Base-by-base conservation (phyloP, 1,284 basidiomycete genomes). In the Cutaneotrichosporon daszewskae region DNA sequence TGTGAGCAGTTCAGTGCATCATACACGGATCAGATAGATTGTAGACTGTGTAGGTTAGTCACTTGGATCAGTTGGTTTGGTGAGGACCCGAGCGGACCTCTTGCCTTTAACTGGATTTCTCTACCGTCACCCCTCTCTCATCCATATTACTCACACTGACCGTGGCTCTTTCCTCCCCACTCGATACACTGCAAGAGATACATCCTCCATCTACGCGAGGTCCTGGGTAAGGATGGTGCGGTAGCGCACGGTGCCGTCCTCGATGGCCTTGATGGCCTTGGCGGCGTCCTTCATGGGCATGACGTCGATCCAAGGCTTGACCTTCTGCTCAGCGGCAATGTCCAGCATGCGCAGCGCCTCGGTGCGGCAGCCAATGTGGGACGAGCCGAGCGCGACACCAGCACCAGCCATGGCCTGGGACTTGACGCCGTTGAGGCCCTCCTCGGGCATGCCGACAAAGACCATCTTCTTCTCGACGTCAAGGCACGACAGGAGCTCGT, bases 341-440 rank as follows among this genome's bases (percentile, higher is more conserved):
- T 79, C 59, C 28, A 81, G 69, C 81, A 83, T 83, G 44, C 74
- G 72, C 16, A 77, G 57, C 16, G 74, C 77, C 59, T 84, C 82
- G 49, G 75, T 74, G 71, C 80, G 82, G 65, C 72, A 79, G 26
- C 82, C 82, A 39, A 84, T 79, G 65, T 78, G 74, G 32, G 68
- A 73, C 17, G 73, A 75, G 20, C 74, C 74, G 37, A 78, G 55
- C 13, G 60, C 46, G 29, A 60, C 58, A 9, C 71, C 74, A 54
- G 74, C 73, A 13, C 59, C 63, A 22, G 69, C 66, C 39, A 72
- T 57, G 41, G 66, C 61, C 38, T 73, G 67, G 26, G 66, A 57
- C 36, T 69, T 57, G 35, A 64, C 42, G 54, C 58, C 64, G 38
- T 37, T 35, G 13, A 66, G 41, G 16, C 57, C 72, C 64, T 51